Conservation (phyloP, 2,329 filamentous ascomycete genomes). For the Pseudofabraea citricarpa region DNA sequence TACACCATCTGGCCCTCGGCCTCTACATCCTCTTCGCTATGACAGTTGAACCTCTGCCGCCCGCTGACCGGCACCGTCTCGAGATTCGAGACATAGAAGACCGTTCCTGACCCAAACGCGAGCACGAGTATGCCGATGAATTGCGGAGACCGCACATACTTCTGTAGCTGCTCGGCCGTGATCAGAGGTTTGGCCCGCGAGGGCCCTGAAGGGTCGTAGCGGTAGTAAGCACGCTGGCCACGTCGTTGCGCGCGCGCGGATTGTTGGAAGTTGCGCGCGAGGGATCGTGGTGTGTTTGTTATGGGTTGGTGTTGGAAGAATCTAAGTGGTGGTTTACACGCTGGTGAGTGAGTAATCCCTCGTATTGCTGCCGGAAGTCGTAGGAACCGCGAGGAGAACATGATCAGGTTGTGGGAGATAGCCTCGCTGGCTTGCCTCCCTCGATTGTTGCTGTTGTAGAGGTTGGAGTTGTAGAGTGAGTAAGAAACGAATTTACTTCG, state of each 20-base stretch:
- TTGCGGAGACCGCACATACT: conserved; percentile 29
- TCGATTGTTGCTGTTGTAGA: no score
- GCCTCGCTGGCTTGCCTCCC: no score
- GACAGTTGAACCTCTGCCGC: conserved; percentile 68
- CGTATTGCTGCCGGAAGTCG: neutral
- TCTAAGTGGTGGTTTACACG: neutral
- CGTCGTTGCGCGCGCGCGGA: no score
- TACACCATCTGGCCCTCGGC: conserved; percentile 49
- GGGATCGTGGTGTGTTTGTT: no score
- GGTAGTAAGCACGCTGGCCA: no score
- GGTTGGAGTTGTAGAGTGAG: no score
- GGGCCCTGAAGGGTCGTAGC: conserved; percentile 13
- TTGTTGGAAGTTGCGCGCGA: no score
- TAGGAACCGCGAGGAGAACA: neutral
- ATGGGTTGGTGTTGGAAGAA: neutral
- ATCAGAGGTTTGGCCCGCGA: conserved; percentile 32
- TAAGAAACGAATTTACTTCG: no score
- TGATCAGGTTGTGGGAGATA: neutral
- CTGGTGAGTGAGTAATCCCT: neutral
- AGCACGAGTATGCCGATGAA: conserved; percentile 35
- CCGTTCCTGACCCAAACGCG: conserved; percentile 31
- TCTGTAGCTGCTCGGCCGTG: conserved; percentile 28
- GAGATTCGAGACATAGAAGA: conserved; percentile 64
- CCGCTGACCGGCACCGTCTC: conserved; percentile 71
- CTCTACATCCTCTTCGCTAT: conserved; percentile 50